phyloP scores from a whole-genome alignment of 768 basidiomycete species.

The Heimioporus sp. region DNA sequence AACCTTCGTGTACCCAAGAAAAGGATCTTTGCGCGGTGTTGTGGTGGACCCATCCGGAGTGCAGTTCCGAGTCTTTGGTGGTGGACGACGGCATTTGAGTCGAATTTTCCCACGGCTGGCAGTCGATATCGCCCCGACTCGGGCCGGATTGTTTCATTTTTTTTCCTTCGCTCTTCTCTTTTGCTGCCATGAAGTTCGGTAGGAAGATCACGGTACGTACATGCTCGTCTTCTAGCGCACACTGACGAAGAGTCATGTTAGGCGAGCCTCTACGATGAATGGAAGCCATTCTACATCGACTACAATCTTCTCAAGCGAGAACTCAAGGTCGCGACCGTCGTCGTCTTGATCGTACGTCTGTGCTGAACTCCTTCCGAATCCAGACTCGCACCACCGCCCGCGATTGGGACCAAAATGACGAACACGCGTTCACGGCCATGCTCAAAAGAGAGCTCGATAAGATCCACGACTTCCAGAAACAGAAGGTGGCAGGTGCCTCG shows the following conservation, averaged over 20 bases:
- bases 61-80: too few species aligned
- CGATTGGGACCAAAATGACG: conserved; percentile 76
- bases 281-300: conserved; percentile 88
- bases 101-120: conserved; percentile 10
- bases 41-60: not conserved
- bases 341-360: not conserved
- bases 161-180: not conserved
- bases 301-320: conserved; percentile 89
- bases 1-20: conserved; percentile 71
- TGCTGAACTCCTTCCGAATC: not conserved
- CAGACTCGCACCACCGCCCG: conserved; percentile 52
- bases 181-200: conserved; percentile 70
- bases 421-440: conserved; percentile 74
- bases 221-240: not conserved
- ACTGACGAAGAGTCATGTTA: conserved; percentile 26
- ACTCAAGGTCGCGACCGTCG: conserved; percentile 60
- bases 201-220: conserved; percentile 64
- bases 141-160: too few species aligned
- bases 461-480: conserved; percentile 89
- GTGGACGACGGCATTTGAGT: too few species aligned
- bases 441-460: conserved; percentile 90
- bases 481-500: conserved; percentile 55
- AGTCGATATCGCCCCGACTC: too few species aligned
- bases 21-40: conserved; percentile 61
- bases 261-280: conserved; percentile 86